Conservation (phyloP, 768 basidiomycete species). For the Tulasnella sp. region DNA sequence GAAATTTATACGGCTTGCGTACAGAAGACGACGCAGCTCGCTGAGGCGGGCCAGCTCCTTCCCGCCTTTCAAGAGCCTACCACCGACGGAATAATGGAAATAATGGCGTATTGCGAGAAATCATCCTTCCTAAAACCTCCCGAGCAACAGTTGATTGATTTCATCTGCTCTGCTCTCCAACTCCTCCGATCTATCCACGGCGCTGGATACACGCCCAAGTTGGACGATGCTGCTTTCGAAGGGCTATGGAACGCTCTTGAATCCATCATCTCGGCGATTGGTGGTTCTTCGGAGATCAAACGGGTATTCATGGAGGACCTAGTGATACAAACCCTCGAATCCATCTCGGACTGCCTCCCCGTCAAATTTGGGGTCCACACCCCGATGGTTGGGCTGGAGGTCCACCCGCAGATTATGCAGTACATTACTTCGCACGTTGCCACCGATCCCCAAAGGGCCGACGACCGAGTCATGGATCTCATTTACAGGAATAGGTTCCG, state of each 20-base stretch:
- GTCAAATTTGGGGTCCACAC: neutral
- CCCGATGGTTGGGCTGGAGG: neutral
- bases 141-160: neutral
- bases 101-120: neutral
- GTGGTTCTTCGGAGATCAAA: neutral
- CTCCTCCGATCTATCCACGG: neutral
- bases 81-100: neutral
- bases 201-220: neutral
- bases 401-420: neutral
- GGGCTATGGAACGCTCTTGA: neutral
- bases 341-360: neutral
- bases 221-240: neutral
- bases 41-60: neutral
- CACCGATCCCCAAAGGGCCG: neutral
- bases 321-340: neutral
- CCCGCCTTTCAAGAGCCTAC: neutral
- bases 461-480: neutral
- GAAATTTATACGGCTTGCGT: neutral
- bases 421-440: neutral
- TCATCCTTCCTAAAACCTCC: neutral
- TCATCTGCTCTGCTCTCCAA: neutral
- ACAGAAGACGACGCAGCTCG: neutral
- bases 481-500: neutral
- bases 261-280: neutral
- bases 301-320: neutral